Evolutionary conservation across 179 eudicot species (phyloP).

Genomic region (Beta corolliflora): DNA sequence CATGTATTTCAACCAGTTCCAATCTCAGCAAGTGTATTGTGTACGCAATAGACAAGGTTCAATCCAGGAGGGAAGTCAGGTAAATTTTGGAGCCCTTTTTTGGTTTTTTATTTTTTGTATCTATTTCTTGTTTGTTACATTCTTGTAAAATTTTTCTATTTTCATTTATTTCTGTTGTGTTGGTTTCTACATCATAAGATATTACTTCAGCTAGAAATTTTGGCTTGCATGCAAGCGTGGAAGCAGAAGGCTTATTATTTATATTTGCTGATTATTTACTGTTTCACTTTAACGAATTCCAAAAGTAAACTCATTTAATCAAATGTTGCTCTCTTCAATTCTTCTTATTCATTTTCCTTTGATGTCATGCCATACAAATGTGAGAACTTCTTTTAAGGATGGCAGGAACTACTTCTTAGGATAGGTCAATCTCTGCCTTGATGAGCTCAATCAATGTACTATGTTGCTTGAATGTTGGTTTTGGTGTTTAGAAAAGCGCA

Average conservation of each 20-base stretch:
- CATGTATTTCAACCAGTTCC: slow-evolving; percentile 56
- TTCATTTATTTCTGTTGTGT: neutral
- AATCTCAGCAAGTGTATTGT: slow-evolving; percentile 91
- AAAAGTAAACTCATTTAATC: too few relatives aligned
- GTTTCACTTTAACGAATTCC: too few relatives aligned
- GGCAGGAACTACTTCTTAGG: neutral
- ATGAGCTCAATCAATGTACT: neutral
- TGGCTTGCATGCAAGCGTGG: neutral
- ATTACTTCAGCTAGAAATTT: neutral
- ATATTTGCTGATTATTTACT: neutral
- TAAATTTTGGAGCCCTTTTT: slow-evolving; percentile 27
- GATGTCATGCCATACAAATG: neutral
- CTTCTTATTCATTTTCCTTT: neutral
- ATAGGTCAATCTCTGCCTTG: neutral
- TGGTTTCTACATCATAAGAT: neutral
- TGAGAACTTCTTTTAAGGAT: too few relatives aligned
- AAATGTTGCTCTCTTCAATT: too few relatives aligned
- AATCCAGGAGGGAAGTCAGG: slow-evolving; percentile 81
- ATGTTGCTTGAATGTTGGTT: neutral
- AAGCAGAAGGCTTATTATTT: neutral
- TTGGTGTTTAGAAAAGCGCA: too few relatives aligned
- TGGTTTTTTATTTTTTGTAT: neutral
- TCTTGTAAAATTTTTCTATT: too few relatives aligned
- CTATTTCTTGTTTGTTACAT: too few relatives aligned
- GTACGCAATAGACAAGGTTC: slow-evolving; percentile 72